Evolutionary conservation across 139 green algal genomes (phyloP).

Genomic region (Tetratostichococcus sp.): DNA sequence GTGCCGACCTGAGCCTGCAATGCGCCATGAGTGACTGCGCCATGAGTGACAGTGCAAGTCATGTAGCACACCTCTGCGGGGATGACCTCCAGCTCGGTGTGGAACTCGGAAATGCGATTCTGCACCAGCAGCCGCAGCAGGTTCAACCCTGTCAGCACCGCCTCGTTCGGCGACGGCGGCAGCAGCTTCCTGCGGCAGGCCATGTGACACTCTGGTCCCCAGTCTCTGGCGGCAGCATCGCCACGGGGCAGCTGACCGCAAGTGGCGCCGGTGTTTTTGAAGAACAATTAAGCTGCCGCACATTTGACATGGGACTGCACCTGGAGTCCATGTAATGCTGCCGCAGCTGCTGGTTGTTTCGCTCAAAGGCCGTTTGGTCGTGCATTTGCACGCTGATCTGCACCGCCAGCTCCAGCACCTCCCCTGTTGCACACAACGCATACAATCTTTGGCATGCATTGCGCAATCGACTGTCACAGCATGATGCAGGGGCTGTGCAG

Average conservation of each 20-base stretch:
- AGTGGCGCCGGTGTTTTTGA: no score
- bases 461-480: no score
- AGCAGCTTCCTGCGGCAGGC: slow-evolving; percentile 54
- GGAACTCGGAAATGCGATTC: slow-evolving; percentile 96
- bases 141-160: slow-evolving; percentile 73
- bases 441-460: no score
- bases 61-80: slow-evolving; percentile 40
- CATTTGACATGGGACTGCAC: no score
- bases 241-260: no score
- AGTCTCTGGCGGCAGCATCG: no score
- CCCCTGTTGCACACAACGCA: slow-evolving; percentile 43
- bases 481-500: no score
- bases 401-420: slow-evolving; percentile 85
- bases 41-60: no score
- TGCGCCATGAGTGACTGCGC: no score
- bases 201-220: no score
- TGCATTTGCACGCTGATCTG: slow-evolving; percentile 67
- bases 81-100: slow-evolving; percentile 92
- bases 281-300: no score
- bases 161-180: slow-evolving; percentile 58
- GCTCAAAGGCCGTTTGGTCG: slow-evolving; percentile 85
- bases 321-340: slow-evolving; percentile 85
- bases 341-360: slow-evolving; percentile 83
- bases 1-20: no score
- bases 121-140: slow-evolving; percentile 90